phyloP scores from a whole-genome alignment of 306 rosid species.

The Trifolium subterraneum region DNA sequence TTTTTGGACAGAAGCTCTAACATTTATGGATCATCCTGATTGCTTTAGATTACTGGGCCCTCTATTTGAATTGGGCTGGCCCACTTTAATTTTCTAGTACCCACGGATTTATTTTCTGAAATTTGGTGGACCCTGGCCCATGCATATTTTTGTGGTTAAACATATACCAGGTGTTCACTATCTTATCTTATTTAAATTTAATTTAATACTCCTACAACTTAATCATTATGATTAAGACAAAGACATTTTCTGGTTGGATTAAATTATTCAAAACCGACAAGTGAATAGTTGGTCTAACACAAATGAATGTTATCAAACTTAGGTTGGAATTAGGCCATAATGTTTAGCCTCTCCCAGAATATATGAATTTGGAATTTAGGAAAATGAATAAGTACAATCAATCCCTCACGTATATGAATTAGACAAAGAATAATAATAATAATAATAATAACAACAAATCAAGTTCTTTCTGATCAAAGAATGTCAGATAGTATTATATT shows the following conservation, averaged over 20 bases:
- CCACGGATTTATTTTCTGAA: background rate
- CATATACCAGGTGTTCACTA: slow-evolving; percentile 7
- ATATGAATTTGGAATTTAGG: slow-evolving; percentile 34
- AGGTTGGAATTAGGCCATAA: slow-evolving; percentile 34
- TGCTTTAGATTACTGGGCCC: slow-evolving; percentile 19
- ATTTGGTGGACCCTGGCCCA: slow-evolving; percentile 20
- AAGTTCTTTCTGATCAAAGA: slow-evolving; percentile 16
- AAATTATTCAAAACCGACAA: slow-evolving; percentile 7
- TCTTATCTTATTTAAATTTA: slow-evolving; percentile 22
- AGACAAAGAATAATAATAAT: background rate
- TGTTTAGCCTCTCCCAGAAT: slow-evolving; percentile 11
- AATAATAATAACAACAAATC: background rate
- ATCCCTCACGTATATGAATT: slow-evolving; percentile 29
- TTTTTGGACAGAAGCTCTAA: background rate
- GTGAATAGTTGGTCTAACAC: slow-evolving; percentile 33
- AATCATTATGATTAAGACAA: slow-evolving; percentile 7
- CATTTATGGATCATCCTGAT: background rate
- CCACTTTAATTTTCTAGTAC: slow-evolving; percentile 7
- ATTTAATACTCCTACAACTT: background rate
- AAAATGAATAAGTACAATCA: slow-evolving; percentile 28
- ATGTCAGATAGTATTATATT: background rate
- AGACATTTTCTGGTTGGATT: slow-evolving; percentile 4
- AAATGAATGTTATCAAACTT: slow-evolving; percentile 27
- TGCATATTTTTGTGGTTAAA: slow-evolving; percentile 9
- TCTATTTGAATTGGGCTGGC: slow-evolving; percentile 17